These are phyloP conservation scores for Grigorovia jiainica DNA, from an alignment of 805 yeast genomes.

Conservation along the genomic window DNA sequence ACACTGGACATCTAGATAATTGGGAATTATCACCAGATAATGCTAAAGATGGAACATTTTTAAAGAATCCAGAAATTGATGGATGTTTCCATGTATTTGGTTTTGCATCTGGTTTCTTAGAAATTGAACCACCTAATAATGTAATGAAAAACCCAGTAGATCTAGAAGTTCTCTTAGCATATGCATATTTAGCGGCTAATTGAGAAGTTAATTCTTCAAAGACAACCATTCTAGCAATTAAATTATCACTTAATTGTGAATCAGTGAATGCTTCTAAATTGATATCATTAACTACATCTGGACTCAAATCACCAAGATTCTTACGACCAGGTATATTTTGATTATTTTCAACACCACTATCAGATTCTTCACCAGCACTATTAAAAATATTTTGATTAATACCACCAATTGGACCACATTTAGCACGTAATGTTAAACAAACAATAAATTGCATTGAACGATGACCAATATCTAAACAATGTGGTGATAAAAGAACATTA, in stretches of 20 bases:
- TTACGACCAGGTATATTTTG: constrained; percentile 2
- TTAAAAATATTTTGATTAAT: constrained; percentile 24
- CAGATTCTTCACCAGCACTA: constrained; percentile 21
- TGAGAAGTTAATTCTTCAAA: constrained; percentile 35
- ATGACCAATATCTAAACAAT: constrained; percentile 43
- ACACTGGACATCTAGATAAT: constrained; percentile 29
- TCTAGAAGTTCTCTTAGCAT: constrained; percentile 60
- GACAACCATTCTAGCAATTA: constrained; percentile 33
- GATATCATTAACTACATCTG: constrained; percentile 19
- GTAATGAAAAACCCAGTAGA: constrained; percentile 40
- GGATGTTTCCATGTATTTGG: constrained; percentile 16
- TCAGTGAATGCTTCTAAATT: constrained; percentile 31
- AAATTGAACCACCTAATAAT: constrained; percentile 25
- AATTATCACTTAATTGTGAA: constrained; percentile 29
- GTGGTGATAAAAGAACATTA: constrained; percentile 42
- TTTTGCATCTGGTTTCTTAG: constrained; percentile 5
- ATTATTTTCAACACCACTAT: constrained; percentile 3
- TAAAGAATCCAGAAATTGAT: constrained; percentile 23
- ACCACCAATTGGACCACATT: constrained; percentile 35
- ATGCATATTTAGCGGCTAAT: constrained; percentile 49
- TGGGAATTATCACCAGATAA: constrained; percentile 27
- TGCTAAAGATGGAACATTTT: constrained; percentile 26
- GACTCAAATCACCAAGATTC: constrained; percentile 17
- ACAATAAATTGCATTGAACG: constrained; percentile 49
- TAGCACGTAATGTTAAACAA: constrained; percentile 42